Evolutionary conservation across 2,329 filamentous ascomycete genomes (phyloP).

Genomic region (Mariannaea sp.): DNA sequence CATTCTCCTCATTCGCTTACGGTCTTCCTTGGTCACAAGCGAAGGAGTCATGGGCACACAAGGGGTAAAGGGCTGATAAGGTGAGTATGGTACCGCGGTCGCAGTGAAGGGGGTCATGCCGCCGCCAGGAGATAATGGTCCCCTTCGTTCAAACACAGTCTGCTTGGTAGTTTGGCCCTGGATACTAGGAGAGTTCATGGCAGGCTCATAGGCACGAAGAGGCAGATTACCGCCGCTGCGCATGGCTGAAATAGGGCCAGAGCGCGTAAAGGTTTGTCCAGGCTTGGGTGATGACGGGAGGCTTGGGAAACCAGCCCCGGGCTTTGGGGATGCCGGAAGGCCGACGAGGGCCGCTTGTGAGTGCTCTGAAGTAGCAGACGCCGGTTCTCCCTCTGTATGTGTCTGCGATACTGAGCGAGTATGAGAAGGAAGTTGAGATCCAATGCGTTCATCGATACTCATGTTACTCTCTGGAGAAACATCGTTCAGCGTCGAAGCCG

Average conservation of each 20-base stretch:
- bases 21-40: constrained; percentile 71
- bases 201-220: constrained; percentile 65
- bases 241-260: constrained; percentile 58
- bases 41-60: constrained; percentile 78
- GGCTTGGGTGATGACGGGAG: constrained; percentile 57
- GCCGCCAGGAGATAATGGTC: constrained; percentile 59
- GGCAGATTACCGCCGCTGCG: constrained; percentile 63
- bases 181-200: constrained; percentile 55
- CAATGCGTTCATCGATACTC: constrained; percentile 63
- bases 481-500: constrained; percentile 34
- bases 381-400: constrained; percentile 52
- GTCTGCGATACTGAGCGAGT: constrained; percentile 46
- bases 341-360: constrained; percentile 58
- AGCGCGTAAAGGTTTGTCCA: constrained; percentile 54
- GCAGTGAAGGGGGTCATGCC: constrained; percentile 67
- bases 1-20: constrained; percentile 69
- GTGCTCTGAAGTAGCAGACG: constrained; percentile 57
- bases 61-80: constrained; percentile 80
- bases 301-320: constrained; percentile 40
- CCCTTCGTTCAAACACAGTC: constrained; percentile 65
- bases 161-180: constrained; percentile 60
- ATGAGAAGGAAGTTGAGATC: constrained; percentile 45
- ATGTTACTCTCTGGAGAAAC: constrained; percentile 48
- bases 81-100: constrained; percentile 70
- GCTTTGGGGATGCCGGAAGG: constrained; percentile 52